These are phyloP conservation scores for Zancudomyces culisetae DNA, from an alignment of 371 early-diverging fungal species.

Conservation along the genomic window DNA sequence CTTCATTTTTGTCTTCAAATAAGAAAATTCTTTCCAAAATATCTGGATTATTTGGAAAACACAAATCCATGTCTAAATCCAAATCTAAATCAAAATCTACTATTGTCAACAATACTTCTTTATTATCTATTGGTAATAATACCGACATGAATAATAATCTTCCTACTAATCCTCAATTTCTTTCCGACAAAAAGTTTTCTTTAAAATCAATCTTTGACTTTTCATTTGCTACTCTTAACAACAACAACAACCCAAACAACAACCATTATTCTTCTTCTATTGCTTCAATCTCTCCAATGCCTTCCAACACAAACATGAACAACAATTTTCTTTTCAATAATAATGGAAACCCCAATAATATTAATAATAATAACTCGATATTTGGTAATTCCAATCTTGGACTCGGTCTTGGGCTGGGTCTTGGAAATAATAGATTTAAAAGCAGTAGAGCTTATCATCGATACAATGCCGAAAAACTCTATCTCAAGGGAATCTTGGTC, in stretches of 20 bases:
- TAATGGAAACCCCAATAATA: not conserved
- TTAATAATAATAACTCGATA: slow-evolving; percentile 23
- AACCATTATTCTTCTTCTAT: slow-evolving; percentile 82
- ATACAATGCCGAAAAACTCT: slow-evolving; percentile 81
- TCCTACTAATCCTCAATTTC: too few species aligned
- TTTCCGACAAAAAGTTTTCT: too few species aligned
- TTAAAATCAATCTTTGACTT: too few species aligned
- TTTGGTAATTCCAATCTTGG: slow-evolving; percentile 97
- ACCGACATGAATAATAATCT: too few species aligned
- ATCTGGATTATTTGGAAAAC: slow-evolving; percentile 7
- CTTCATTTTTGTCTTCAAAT: slow-evolving; percentile 14
- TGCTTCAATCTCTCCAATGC: slow-evolving; percentile 64
- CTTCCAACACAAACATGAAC: slow-evolving; percentile 26
- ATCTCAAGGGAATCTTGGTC: slow-evolving; percentile 79
- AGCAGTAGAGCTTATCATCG: too few species aligned
- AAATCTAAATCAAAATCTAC: not conserved
- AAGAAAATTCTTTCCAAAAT: too few species aligned
- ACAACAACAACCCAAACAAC: too few species aligned
- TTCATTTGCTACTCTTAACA: too few species aligned
- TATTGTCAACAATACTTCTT: slow-evolving; percentile 21
- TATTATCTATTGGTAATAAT: too few species aligned
- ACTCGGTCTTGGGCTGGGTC: too few species aligned
- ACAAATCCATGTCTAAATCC: not conserved
- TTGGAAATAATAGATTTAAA: too few species aligned
- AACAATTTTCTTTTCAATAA: not conserved